These are phyloP conservation scores for Inonotus hispidus DNA, from an alignment of 1,284 basidiomycete species.

Conservation along the genomic window DNA sequence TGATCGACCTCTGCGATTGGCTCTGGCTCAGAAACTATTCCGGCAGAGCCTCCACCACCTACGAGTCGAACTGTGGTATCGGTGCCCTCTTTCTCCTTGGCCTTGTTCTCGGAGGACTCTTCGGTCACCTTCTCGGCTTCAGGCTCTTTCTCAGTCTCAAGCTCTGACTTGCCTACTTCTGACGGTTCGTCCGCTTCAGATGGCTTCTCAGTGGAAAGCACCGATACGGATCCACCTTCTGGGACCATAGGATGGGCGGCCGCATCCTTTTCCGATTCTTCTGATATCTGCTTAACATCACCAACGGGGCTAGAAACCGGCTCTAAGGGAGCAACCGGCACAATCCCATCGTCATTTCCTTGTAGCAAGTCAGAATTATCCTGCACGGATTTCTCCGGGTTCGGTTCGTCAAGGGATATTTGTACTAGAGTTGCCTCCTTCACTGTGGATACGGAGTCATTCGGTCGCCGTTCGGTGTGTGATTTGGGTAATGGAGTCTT, in stretches of 20 bases:
- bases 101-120: slow-evolving; percentile 6
- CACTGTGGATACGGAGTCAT: slow-evolving; percentile 9
- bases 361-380: slow-evolving; percentile 10
- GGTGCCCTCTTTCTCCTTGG: slow-evolving; percentile 5
- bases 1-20: slow-evolving; percentile 20
- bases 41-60: slow-evolving; percentile 41
- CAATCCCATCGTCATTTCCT: slow-evolving; percentile 3
- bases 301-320: slow-evolving; percentile 8
- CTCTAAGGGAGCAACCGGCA: slow-evolving; percentile 13
- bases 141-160: background rate
- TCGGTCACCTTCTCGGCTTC: slow-evolving; percentile 24
- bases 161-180: background rate
- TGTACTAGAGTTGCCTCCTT: slow-evolving; percentile 18
- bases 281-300: background rate
- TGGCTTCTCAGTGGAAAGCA: slow-evolving; percentile 9
- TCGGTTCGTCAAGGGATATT: slow-evolving; percentile 10
- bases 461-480: slow-evolving; percentile 3
- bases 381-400: slow-evolving; percentile 1
- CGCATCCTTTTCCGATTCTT: background rate
- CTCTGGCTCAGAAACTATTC: slow-evolving; percentile 31
- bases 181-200: slow-evolving; percentile 19
- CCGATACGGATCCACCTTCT: background rate
- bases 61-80: slow-evolving; percentile 51
- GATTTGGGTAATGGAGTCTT: slow-evolving; percentile 16
- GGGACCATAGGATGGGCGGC: slow-evolving; percentile 4